Evolutionary conservation across 441 rosid genomes (phyloP).

Genomic region (Syzygium malaccense): DNA sequence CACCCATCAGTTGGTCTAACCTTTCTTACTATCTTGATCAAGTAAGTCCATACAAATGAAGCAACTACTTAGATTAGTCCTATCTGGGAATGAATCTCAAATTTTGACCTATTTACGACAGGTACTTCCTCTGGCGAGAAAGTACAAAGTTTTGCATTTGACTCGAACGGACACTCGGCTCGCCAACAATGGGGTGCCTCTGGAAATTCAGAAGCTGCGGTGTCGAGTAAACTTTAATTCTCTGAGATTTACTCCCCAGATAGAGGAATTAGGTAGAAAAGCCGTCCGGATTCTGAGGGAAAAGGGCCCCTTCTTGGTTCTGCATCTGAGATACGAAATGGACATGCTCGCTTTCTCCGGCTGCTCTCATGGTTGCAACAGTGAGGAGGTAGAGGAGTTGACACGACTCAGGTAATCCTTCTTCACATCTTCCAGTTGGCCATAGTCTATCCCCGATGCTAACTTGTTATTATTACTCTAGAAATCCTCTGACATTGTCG

Average conservation of each 20-base stretch:
- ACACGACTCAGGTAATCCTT: constrained; percentile 49
- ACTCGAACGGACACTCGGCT: constrained; percentile 63
- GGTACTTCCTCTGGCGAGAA: constrained; percentile 62
- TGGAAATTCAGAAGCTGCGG: constrained; percentile 60
- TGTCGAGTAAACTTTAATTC: constrained; percentile 63
- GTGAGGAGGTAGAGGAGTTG: constrained; percentile 51
- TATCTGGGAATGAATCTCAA: background rate
- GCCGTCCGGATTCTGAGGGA: constrained; percentile 48
- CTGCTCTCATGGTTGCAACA: constrained; percentile 62
- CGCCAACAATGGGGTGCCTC: constrained; percentile 56
- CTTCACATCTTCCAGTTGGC: background rate
- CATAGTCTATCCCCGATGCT: background rate
- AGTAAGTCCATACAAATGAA: constrained; percentile 19
- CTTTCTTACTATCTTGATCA: constrained; percentile 56
- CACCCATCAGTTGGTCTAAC: constrained; percentile 74
- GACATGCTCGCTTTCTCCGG: constrained; percentile 76
- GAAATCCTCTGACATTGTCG: background rate
- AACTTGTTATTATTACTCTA: background rate
- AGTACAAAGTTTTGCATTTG: constrained; percentile 54
- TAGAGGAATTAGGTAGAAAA: constrained; percentile 63
- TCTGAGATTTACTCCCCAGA: constrained; percentile 48
- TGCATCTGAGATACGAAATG: constrained; percentile 75
- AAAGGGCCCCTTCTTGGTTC: constrained; percentile 63
- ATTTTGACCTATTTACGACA: constrained; percentile 15
- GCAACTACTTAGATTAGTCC: background rate